These are phyloP conservation scores for Talaromyces nanjingensis DNA, from an alignment of 495 filamentous ascomycete genomes.

Conservation along the genomic window DNA sequence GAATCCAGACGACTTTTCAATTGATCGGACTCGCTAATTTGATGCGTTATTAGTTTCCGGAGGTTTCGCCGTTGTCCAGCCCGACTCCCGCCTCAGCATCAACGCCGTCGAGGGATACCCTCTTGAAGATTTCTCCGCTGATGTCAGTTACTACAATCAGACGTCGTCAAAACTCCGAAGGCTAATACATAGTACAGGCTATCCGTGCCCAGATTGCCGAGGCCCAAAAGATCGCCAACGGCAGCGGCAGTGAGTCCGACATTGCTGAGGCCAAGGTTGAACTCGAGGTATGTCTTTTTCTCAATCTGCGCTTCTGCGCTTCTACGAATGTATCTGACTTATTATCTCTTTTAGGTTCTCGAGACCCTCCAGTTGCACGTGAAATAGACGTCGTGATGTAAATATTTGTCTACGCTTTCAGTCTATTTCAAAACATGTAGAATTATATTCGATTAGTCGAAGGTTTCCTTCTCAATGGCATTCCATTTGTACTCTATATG, in stretches of 20 bases:
- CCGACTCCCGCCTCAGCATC: conserved; percentile 90
- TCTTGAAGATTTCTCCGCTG: conserved; percentile 90
- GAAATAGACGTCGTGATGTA: conserved; percentile 12
- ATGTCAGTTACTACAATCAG: conserved; percentile 38
- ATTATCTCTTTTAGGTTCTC: conserved; percentile 4
- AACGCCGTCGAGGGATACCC: conserved; percentile 94
- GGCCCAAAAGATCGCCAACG: conserved; percentile 88
- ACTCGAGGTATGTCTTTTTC: conserved; percentile 65
- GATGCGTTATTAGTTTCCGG: conserved; percentile 64
- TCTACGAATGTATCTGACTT: neutral
- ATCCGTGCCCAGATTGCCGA: conserved; percentile 64
- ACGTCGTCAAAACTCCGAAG: neutral
- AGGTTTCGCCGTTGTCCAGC: conserved; percentile 95
- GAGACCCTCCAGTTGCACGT: conserved; percentile 10
- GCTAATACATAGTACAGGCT: conserved; percentile 21
- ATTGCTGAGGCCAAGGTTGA: conserved; percentile 98
- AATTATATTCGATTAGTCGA: conserved; percentile 7
- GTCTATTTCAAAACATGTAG: conserved; percentile 12
- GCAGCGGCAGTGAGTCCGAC: conserved; percentile 91
- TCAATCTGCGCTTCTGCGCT: neutral
- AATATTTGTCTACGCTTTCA: conserved; percentile 7
- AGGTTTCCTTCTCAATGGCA: conserved; percentile 8
- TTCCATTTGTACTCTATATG: conserved; percentile 9
- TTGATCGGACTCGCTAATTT: neutral
- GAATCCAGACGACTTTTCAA: neutral